These are phyloP conservation scores for Cytospora piceicola DNA, from an alignment of 2,329 filamentous ascomycete species.

Conservation along the genomic window DNA sequence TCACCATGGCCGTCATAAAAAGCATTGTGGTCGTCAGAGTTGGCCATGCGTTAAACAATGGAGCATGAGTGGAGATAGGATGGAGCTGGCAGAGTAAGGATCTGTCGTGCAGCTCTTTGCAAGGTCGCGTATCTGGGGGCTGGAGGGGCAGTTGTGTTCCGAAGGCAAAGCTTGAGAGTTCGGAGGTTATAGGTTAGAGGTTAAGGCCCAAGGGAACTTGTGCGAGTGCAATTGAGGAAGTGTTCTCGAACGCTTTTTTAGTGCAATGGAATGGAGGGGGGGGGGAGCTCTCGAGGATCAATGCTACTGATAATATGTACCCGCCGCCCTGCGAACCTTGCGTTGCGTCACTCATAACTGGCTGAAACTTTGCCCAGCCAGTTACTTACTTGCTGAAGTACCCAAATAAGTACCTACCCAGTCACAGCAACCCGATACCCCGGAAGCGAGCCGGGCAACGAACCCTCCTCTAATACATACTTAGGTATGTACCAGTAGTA, in stretches of 20 bases:
- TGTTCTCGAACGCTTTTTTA: constrained; percentile 1
- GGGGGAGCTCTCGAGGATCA: neutral
- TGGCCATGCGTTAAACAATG: constrained; percentile 36
- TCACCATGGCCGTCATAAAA: constrained; percentile 55
- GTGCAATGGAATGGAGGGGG: neutral
- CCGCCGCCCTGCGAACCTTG: constrained; percentile 14
- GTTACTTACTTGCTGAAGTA: too few relatives aligned
- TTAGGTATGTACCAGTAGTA: too few relatives aligned
- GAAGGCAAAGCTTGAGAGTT: constrained; percentile 9
- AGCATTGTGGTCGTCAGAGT: constrained; percentile 47
- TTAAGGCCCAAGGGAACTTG: neutral
- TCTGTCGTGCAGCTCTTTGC: constrained; percentile 24
- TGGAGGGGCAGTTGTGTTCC: constrained; percentile 9
- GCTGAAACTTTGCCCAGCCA: neutral
- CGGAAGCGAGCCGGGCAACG: constrained; percentile 9
- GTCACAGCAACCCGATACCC: neutral
- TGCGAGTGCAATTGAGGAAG: constrained; percentile 9
- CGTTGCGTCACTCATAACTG: constrained; percentile 20
- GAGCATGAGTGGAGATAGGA: constrained; percentile 29
- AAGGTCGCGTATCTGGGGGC: constrained; percentile 7
- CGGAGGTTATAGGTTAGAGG: constrained; percentile 3
- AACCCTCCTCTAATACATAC: constrained; percentile 17
- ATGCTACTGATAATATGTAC: neutral
- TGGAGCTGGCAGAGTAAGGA: constrained; percentile 26
- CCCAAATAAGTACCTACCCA: too few relatives aligned